phyloP scores from a whole-genome alignment of 2,329 filamentous ascomycete species.

The Trichoderma sp. region DNA sequence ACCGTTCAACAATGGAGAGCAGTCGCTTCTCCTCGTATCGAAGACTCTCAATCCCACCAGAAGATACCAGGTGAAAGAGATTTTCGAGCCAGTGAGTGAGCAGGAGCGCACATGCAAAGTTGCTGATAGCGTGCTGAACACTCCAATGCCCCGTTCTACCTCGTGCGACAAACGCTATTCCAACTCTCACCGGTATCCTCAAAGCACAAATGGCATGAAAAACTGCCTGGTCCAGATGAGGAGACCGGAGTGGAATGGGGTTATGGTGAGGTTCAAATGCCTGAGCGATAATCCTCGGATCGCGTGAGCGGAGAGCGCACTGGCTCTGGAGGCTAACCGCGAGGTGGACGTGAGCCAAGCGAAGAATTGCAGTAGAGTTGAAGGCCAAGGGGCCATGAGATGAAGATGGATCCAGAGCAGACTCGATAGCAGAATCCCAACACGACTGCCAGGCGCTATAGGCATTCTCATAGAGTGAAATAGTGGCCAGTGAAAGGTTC shows the following conservation, averaged over 20 bases:
- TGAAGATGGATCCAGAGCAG: neutral
- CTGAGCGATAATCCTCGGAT: neutral
- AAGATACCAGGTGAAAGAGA: neutral
- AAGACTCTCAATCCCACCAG: neutral
- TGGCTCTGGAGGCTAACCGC: neutral
- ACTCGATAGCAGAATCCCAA: neutral
- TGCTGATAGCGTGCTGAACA: neutral
- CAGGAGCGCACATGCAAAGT: neutral
- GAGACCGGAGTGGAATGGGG: neutral
- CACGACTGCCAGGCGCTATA: neutral
- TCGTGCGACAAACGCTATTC: neutral
- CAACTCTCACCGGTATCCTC: neutral
- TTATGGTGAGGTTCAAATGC: neutral
- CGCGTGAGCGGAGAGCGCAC: neutral
- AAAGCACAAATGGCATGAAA: neutral
- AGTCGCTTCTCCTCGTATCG: neutral
- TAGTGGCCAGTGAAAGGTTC: neutral
- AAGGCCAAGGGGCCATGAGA: neutral
- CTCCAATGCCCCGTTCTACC: neutral
- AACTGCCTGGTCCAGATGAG: neutral
- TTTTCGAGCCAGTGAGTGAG: neutral
- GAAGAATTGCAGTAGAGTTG: neutral
- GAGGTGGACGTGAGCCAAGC: neutral
- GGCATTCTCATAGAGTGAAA: neutral
- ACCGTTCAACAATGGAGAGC: neutral